Evolutionary conservation across 768 basidiomycete genomes (phyloP).

Genomic region (Kwoniella bestiolae): DNA sequence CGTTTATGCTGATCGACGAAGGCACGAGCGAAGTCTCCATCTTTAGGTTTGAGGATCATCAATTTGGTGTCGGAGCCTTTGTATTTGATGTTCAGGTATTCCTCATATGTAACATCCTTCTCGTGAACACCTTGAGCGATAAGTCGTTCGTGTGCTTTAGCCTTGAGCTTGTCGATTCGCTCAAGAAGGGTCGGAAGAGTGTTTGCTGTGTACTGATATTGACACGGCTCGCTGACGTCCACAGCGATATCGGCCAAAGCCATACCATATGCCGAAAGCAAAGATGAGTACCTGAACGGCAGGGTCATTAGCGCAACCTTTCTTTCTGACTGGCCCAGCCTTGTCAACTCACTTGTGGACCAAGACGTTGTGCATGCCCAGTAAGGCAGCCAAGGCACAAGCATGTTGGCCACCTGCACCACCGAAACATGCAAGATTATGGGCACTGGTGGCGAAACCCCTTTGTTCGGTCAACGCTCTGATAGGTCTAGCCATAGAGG

Average conservation of each 20-base stretch:
- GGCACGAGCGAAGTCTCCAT: constrained; percentile 73
- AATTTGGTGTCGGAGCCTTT: constrained; percentile 71
- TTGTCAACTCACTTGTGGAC: constrained; percentile 11
- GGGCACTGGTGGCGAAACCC: constrained; percentile 79
- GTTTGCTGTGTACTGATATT: constrained; percentile 7
- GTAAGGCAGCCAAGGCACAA: constrained; percentile 42
- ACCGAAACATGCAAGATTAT: constrained; percentile 60
- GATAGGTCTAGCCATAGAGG: constrained; percentile 74
- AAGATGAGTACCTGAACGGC: constrained; percentile 37
- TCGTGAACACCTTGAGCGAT: constrained; percentile 30
- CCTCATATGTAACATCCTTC: constrained; percentile 27
- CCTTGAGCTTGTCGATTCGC: constrained; percentile 1
- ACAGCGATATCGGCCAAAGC: constrained; percentile 57
- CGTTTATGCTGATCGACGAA: constrained; percentile 61
- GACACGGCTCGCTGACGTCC: constrained; percentile 37
- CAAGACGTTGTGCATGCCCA: constrained; percentile 22
- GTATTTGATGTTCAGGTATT: constrained; percentile 43
- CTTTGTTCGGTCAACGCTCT: constrained; percentile 78
- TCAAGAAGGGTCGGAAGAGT: neutral
- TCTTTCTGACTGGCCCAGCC: neutral
- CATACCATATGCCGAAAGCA: constrained; percentile 50
- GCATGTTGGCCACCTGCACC: constrained; percentile 57
- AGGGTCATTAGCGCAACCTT: constrained; percentile 16
- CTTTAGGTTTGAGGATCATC: constrained; percentile 69
- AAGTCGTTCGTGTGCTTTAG: constrained; percentile 18